These are phyloP conservation scores for Aspergillus conjunctus DNA, from an alignment of 495 filamentous ascomycete species.

Conservation along the genomic window DNA sequence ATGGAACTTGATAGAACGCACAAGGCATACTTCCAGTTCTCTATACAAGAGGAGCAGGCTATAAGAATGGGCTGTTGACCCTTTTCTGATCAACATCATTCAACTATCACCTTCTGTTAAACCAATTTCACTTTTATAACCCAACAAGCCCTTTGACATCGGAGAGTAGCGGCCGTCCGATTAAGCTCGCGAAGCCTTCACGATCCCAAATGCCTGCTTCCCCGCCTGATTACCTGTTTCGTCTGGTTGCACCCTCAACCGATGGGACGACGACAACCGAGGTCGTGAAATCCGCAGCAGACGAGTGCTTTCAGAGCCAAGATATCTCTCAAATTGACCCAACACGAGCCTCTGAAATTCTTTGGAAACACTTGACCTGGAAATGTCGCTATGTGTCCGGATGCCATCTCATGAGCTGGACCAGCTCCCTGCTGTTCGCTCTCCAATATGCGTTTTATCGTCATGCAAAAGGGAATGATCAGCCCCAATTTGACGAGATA, in stretches of 20 bases:
- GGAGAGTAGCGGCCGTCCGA: too few species aligned
- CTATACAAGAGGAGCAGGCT: too few species aligned
- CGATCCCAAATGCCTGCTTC: too few species aligned
- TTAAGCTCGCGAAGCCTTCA: too few species aligned
- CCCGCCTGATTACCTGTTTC: neutral
- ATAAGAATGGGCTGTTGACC: too few species aligned
- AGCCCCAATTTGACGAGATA: conserved; percentile 27
- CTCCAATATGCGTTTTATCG: conserved; percentile 36
- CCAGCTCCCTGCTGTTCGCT: conserved; percentile 39
- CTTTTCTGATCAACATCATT: too few species aligned
- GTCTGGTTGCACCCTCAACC: neutral
- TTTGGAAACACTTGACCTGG: neutral
- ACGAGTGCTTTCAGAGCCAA: neutral
- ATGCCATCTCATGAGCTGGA: conserved; percentile 38
- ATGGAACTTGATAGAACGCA: too few species aligned
- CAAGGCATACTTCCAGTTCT: too few species aligned
- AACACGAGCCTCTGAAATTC: neutral
- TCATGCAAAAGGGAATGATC: conserved; percentile 9
- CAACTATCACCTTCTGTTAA: too few species aligned
- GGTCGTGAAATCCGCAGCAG: neutral
- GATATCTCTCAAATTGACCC: neutral
- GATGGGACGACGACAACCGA: neutral
- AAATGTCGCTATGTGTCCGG: neutral
- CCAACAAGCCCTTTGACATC: too few species aligned
- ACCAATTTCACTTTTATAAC: too few species aligned